Base-by-base conservation (phyloP, 257 asterid genomes). In the Lavandula angustifolia region DNA sequence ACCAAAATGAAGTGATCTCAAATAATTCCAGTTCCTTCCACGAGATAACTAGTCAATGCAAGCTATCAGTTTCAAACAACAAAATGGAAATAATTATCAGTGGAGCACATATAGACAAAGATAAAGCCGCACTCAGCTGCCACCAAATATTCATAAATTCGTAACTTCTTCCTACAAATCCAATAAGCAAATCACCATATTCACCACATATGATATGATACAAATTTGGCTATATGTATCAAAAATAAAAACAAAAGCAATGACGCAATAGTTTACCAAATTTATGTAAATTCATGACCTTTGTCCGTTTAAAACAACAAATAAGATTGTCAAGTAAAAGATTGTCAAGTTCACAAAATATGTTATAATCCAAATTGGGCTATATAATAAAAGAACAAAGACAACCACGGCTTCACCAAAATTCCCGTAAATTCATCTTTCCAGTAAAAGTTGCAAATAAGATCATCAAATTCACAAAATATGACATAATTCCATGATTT, bases 401-500 rank as follows among this genome's bases (percentile, higher is more conserved):
- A 34, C 33, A 18, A 64, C 41, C 54, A 58, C 57, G 10, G 46
- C 46, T 46, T 46, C 49, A 53, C 10, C 51, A 22, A 40, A 46
- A 44, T 44, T 54, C 37, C 61, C 33, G 2, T 9, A 13, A 60
- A 32, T 35, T 54, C 29, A 46, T 10, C 34, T 35, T 53, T 46
- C 32, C 14, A 11, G 41, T 10, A 49, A 31, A 38, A 37, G 52
- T 11, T 58, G 27, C 32, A 56, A 49, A 66, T 53, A 40, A 60
- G 38, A 55, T 27, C 49, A 22, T 38, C 17, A 50, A 42, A 34
- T 22, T 58, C 70, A 59, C 58, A 32, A 27, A 44, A 59, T 55
- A 31, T 29, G 47, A 41, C 38, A 48, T 34, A 76, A 54, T 37
- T 62, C 54, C 73, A 68, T 40, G 66, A 63, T 46, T 33, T 59